Base-by-base conservation (phyloP, 2,329 filamentous ascomycete species). In the Aspergillus sp. region DNA sequence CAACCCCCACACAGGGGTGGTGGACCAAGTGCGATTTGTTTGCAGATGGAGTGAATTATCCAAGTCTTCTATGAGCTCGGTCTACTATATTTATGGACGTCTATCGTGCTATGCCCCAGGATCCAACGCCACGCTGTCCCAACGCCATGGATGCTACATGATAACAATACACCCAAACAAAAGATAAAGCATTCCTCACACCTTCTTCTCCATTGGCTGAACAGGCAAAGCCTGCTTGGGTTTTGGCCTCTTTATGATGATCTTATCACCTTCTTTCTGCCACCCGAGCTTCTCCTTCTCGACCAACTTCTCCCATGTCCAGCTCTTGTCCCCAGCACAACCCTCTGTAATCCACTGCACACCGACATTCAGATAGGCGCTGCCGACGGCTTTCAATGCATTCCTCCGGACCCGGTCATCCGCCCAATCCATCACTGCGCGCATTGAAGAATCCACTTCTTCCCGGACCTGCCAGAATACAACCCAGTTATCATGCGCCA, bases 361-460 rank as follows among this genome's bases (percentile, higher is more conserved):
- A 69, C 87, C 88, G 7, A 91, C 86, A 17, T 76, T 83, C 58
- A 97, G 74, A 70, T 99, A 99, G 4, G 87, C 82, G 64, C 86
- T 83, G 1, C 91, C 91, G 50, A 97, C 82, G 68, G 91, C 94
- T 76, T 96, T 96, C 61, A 97, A 76, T 31, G 89, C 85, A 71
- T 92, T 88, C 60, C 84, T 77, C 60, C 88, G 80, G 66, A 97
- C 80, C n/a, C 82, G 79, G 20, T 85, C 82, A 61, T 90, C 88
- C 7, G 89, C 88, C 77, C 86, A 93, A 64, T 91, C 88, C 79
- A 97, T 86, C 52, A 99, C 75, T 51, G 85, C 84, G 34, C 87
- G 82, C 69, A 88, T 83, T 71, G 96, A 88, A 7, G 89, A 89
- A 74, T 97, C 91, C 25, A 94, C 89, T 51, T 78, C 81, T 57